Evolutionary conservation across 208 protist genomes (phyloP), one percentile per base, ranked within the genome.

Genomic region (Pavlovales sp.): DNA sequence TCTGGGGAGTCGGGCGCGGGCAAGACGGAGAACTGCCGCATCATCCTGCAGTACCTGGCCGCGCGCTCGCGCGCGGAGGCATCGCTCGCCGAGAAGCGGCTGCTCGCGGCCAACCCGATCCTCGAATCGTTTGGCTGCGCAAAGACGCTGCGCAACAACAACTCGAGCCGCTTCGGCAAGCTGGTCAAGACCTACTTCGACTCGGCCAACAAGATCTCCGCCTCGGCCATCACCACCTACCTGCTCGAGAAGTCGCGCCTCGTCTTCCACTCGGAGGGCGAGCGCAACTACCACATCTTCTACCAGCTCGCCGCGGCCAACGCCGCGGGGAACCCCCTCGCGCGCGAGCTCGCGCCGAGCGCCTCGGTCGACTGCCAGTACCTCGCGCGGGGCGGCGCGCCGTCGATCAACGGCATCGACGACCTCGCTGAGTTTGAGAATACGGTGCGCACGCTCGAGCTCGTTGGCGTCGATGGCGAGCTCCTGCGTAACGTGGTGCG

Each of bases 181-280:
- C 83, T 87, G 32, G 76, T 79, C 57, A 44, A 79, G 71, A 87
- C 91, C 4, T 91, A 79, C 37, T 92, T 92, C 46, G 83, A 91
- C 75, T 39, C 71, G 40, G 18, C 28, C 11, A 80, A 41, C 34
- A 18, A 41, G 18, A 91, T 92, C 67, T 32, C 46, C 4, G 10
- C 82, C 8, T 71, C 76, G 26, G 4, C 11, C 5, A 85, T 37
- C 88, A 92, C 81, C 14, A 57, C 83, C 2, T 87, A 71, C 83
- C 67, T 87, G 40, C 71, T 87, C 67, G 83, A 87, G 41, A 77
- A 79, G 41, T 79, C 66, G 40, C 83, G 83, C 67, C 32, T 87
- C 11, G 42, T 67, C 7, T 26, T n/a, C 22, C 41, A 46, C 67
- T 4, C 20, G 18, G 32, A 32, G 32, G 67, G 28, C 40, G 83